A percentile compares a stretch with the other conserved stretches of the same genome.
These are phyloP conservation scores for Phytophthora sp. DNA, from an alignment of 352 stramenopile species.

Conservation along the genomic window DNA sequence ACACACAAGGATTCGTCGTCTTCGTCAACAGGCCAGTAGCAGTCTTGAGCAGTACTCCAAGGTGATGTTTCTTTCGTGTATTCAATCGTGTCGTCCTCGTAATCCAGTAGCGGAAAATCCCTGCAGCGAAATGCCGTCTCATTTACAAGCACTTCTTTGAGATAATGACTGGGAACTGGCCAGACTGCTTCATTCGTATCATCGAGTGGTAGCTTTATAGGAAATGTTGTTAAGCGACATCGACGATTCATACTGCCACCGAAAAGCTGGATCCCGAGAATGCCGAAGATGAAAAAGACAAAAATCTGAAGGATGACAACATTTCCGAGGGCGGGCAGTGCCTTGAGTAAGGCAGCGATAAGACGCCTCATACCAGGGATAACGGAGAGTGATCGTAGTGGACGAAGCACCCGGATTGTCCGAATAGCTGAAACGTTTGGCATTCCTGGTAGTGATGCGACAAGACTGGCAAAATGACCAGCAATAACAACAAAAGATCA, in stretches of 20 bases:
- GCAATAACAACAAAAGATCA: conserved; percentile 7
- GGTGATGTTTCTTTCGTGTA: conserved; percentile 77
- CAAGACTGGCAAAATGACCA: conserved; percentile 38
- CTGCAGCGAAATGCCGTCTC: conserved; percentile 49
- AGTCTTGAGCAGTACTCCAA: conserved; percentile 74
- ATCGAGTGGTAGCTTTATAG: conserved; percentile 58
- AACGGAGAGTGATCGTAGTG: conserved; percentile 87
- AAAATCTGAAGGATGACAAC: conserved; percentile 92
- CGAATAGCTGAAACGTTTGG: conserved; percentile 84
- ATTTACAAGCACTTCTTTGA: conserved; percentile 48
- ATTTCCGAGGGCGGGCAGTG: conserved; percentile 85
- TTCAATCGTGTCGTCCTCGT: conserved; percentile 43
- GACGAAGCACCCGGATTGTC: conserved; percentile 89
- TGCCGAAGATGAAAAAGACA: conserved; percentile 92
- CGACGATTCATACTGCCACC: conserved; percentile 78
- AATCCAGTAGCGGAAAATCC: conserved; percentile 46
- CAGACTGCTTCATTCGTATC: conserved; percentile 46
- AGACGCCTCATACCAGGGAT: conserved; percentile 84
- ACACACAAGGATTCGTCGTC: conserved; percentile 81
- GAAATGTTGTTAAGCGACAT: conserved; percentile 81
- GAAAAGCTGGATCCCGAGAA: conserved; percentile 91
- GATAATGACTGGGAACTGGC: conserved; percentile 58
- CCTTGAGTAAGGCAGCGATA: conserved; percentile 86
- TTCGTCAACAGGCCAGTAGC: conserved; percentile 93
- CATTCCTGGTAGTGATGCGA: conserved; percentile 61